Conservation (phyloP, 73 alveolate species). For the Tetrahymena elliotti region DNA sequence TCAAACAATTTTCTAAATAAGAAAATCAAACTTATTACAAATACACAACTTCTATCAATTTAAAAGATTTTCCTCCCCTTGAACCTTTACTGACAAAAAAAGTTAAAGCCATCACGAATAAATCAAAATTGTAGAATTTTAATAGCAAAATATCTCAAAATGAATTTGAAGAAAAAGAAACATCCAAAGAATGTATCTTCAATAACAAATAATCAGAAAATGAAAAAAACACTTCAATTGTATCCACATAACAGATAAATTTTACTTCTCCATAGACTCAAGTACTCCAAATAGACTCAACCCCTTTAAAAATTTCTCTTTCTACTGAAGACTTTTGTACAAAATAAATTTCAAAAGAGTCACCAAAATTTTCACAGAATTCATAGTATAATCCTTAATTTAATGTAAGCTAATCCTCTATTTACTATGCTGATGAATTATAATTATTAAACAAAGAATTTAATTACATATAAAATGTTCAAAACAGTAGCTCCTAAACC, state of each 20-base stretch:
- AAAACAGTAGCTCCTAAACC: not conserved
- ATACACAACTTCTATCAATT: not conserved
- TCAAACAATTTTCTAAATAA: not conserved
- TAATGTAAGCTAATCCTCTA: not conserved
- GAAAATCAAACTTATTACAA: not conserved
- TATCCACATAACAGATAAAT: not conserved
- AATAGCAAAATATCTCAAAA: not conserved
- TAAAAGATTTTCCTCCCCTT: not conserved
- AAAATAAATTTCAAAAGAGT: not conserved
- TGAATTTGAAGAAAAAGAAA: not conserved
- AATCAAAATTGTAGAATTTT: too few relatives aligned
- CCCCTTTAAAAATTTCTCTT: not conserved
- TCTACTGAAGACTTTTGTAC: not conserved
- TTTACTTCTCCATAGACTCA: not conserved
- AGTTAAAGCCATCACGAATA: not conserved
- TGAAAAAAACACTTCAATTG: not conserved
- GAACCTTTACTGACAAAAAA: not conserved
- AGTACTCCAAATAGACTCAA: not conserved
- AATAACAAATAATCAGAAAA: not conserved
- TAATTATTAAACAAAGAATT: not conserved
- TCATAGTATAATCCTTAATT: not conserved
- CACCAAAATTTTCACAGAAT: not conserved
- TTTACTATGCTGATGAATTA: not conserved
- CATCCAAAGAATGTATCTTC: not conserved
- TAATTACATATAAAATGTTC: too few relatives aligned